Conservation (phyloP, 2,329 filamentous ascomycete genomes). For the Trichoderma gracile region DNA sequence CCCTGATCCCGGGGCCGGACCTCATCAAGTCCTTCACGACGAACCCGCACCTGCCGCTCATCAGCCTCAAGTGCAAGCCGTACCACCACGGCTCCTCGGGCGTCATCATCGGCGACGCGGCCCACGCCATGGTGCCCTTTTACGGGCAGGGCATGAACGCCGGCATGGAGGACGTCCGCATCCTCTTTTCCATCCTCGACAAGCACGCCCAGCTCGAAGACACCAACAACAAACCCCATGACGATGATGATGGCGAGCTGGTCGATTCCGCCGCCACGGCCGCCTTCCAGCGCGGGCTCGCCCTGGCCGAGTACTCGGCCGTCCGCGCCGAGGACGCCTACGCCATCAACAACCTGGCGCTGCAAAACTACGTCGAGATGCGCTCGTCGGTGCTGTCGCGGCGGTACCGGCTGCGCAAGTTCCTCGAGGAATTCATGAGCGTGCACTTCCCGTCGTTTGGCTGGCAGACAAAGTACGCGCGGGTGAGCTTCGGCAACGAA, state of each 20-base stretch:
- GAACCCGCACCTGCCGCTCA: constrained; percentile 89
- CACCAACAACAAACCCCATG: too few species aligned
- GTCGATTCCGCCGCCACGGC: constrained; percentile 47
- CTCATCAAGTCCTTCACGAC: constrained; percentile 72
- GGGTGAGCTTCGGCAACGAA: constrained; percentile 92
- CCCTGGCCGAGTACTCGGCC: constrained; percentile 73
- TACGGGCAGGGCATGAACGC: constrained; percentile 99
- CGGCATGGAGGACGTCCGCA: constrained; percentile 87
- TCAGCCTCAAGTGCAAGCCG: constrained; percentile 89
- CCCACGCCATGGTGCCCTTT: constrained; percentile 97
- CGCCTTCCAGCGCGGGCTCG: constrained; percentile 57
- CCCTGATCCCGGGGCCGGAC: constrained; percentile 65
- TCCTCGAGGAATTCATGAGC: constrained; percentile 79
- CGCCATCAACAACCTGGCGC: constrained; percentile 87
- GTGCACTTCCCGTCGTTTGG: constrained; percentile 74
- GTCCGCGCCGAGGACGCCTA: constrained; percentile 76
- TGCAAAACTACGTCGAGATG: constrained; percentile 95
- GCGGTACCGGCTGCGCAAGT: constrained; percentile 78
- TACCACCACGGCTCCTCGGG: constrained; percentile 77
- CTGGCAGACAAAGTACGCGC: constrained; percentile 89
- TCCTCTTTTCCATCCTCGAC: constrained; percentile 82
- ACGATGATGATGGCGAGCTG: constrained; percentile 31
- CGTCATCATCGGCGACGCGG: constrained; percentile 89
- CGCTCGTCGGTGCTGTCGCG: constrained; percentile 77
- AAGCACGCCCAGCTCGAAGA: constrained; percentile 55